Evolutionary conservation across 352 stramenopile species (phyloP).

Genomic region (Pythium insidiosum): DNA sequence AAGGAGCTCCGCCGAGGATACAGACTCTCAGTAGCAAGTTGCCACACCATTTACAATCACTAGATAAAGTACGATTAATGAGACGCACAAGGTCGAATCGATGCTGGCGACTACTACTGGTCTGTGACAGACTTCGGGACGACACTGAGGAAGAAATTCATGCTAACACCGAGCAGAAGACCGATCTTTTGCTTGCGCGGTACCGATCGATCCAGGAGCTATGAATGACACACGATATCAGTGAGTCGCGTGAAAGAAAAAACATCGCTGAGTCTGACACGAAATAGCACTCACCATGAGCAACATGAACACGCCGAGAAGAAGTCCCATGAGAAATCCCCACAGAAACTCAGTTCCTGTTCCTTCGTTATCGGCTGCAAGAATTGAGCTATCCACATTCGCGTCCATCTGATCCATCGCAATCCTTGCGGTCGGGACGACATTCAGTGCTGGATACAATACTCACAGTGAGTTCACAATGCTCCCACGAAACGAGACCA

Average conservation of each 20-base stretch:
- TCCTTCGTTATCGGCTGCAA: constrained; percentile 83
- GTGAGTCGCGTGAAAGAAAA: too few relatives aligned
- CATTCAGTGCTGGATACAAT: constrained; percentile 51
- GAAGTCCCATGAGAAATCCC: constrained; percentile 82
- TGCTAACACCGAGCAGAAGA: constrained; percentile 76
- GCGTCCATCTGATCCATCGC: constrained; percentile 83
- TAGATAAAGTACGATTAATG: too few relatives aligned
- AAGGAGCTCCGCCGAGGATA: too few relatives aligned
- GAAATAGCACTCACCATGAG: constrained; percentile 50
- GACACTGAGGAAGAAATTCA: constrained; percentile 88
- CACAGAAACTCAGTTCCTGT: constrained; percentile 84
- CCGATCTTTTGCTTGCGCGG: constrained; percentile 84
- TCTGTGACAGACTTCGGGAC: constrained; percentile 72
- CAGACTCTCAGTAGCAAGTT: too few relatives aligned
- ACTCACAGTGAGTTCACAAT: neutral
- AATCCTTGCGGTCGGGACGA: constrained; percentile 57
- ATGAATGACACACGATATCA: neutral
- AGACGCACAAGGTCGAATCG: too few relatives aligned
- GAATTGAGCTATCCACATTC: constrained; percentile 77
- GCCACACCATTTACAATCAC: too few relatives aligned
- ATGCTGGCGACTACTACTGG: too few relatives aligned
- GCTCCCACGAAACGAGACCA: neutral
- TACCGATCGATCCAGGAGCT: constrained; percentile 82
- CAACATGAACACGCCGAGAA: constrained; percentile 87
- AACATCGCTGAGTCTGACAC: neutral